Evolutionary conservation across 176 grass and related monocot genomes (phyloP), one percentile per base, ranked within the genome.

Genomic region (Aegilops tauschii): DNA sequence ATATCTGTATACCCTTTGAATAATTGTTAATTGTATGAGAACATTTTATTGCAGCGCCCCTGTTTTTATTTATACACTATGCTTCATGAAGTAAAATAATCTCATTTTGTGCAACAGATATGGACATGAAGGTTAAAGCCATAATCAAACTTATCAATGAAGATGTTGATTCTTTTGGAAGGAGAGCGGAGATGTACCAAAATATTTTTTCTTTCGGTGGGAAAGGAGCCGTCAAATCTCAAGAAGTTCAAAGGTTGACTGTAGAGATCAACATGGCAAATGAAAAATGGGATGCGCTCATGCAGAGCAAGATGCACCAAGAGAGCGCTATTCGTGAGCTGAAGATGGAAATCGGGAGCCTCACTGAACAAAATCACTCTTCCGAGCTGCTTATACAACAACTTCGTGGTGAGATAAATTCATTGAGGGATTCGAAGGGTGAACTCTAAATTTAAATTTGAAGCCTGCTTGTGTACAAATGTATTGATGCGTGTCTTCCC

Each of bases 101-200:
- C 39, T 80, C 6, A 28, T 69, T 89, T 86, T 86, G 21, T 86
- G 70, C 42, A 82, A 90, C 90, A 98, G 96, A 98, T 83, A 91
- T 92, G 88, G 92, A 98, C 86, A 81, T 79, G 49, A 96, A 94
- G 69, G 87, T 98, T 64, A 98, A 93, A 86, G 30, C 92, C 80
- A 98, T 93, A 86, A 98, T 98, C 86, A 94, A 94, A 84, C 93
- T 98, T 71, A 74, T 98, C 86, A 95, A 98, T 88, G 96, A 37
- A 37, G 36, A 37, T 37, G 97, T 90, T 54, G 97, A 96, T 89
- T 98, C 94, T 62, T 98, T 98, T 91, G 97, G 92, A 83, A 90
- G 89, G 61, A 87, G 88, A 84, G 97, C 97, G 5, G 97, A 98
- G 65, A 98, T 96, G 97, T 96, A 98, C 86, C 96, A 98, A 37